These are phyloP conservation scores for Salix suchowensis DNA, from an alignment of 345 rosid genomes.

Conservation along the genomic window DNA sequence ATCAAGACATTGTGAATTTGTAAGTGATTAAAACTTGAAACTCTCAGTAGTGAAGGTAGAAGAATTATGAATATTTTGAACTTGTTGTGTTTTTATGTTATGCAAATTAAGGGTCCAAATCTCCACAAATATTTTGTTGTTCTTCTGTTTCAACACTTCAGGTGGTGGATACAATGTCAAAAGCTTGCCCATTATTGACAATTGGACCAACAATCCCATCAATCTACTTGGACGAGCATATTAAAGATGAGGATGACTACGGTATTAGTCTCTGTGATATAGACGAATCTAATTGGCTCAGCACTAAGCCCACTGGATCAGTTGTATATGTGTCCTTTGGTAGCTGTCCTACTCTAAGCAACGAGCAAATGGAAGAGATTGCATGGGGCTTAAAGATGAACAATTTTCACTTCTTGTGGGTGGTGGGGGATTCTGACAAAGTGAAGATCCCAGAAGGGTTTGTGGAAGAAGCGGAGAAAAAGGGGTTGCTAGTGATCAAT, in stretches of 20 bases:
- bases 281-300: constrained; percentile 43
- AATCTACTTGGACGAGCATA: constrained; percentile 44
- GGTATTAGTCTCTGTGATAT: constrained; percentile 40
- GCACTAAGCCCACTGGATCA: too few relatives aligned
- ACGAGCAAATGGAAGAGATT: constrained; percentile 49
- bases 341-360: constrained; percentile 43
- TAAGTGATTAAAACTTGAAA: too few relatives aligned
- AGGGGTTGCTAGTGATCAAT: background rate
- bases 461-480: constrained; percentile 5
- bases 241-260: constrained; percentile 39
- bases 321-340: constrained; percentile 49
- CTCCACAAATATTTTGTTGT: background rate
- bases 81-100: too few relatives aligned
- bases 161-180: constrained; percentile 45
- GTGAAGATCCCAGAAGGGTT: constrained; percentile 38
- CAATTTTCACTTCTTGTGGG: constrained; percentile 49
- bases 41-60: too few relatives aligned
- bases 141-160: background rate
- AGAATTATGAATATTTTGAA: too few relatives aligned
- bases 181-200: constrained; percentile 36
- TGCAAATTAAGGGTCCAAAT: too few relatives aligned
- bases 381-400: constrained; percentile 33
- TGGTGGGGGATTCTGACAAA: constrained; percentile 41
- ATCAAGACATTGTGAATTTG: too few relatives aligned
- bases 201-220: constrained; percentile 71